phyloP scores from a whole-genome alignment of 768 basidiomycete genomes.

The Rhizopogon vulgaris region DNA sequence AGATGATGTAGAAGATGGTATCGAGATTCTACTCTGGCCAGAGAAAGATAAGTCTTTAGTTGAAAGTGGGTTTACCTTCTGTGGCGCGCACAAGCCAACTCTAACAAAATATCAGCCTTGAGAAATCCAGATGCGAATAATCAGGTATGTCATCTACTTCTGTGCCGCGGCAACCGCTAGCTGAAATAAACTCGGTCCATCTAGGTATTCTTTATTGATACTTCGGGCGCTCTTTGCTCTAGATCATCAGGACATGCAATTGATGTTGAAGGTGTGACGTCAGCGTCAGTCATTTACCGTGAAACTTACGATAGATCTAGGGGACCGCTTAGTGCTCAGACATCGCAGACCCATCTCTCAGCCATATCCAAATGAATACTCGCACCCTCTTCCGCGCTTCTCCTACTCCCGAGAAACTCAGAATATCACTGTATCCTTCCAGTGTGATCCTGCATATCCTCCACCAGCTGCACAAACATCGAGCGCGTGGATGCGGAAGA shows the following conservation, averaged over 20 bases:
- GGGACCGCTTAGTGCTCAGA: slow-evolving; percentile 61
- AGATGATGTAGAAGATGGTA: slow-evolving; percentile 31
- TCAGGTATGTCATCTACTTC: slow-evolving; percentile 40
- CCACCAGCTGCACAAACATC: slow-evolving; percentile 26
- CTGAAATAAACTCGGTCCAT: neutral
- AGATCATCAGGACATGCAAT: slow-evolving; percentile 76
- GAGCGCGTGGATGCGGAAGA: slow-evolving; percentile 50
- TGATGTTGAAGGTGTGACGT: slow-evolving; percentile 61
- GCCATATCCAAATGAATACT: slow-evolving; percentile 74
- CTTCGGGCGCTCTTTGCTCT: slow-evolving; percentile 70
- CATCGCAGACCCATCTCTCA: slow-evolving; percentile 70
- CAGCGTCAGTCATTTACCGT: neutral
- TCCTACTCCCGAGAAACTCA: slow-evolving; percentile 47
- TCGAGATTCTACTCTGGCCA: slow-evolving; percentile 55
- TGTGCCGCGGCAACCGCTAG: neutral
- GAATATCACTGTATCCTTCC: slow-evolving; percentile 57
- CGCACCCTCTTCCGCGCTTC: slow-evolving; percentile 73
- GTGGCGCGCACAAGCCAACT: neutral
- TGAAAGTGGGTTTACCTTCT: slow-evolving; percentile 47
- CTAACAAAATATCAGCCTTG: slow-evolving; percentile 38
- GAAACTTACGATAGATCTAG: slow-evolving; percentile 29
- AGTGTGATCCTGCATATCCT: slow-evolving; percentile 60
- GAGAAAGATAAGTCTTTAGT: slow-evolving; percentile 74
- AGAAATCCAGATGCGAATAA: slow-evolving; percentile 67
- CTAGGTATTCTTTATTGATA: slow-evolving; percentile 82